Base-by-base conservation (phyloP, 2,329 filamentous ascomycete species). In the Salinomyces thailandicus region DNA sequence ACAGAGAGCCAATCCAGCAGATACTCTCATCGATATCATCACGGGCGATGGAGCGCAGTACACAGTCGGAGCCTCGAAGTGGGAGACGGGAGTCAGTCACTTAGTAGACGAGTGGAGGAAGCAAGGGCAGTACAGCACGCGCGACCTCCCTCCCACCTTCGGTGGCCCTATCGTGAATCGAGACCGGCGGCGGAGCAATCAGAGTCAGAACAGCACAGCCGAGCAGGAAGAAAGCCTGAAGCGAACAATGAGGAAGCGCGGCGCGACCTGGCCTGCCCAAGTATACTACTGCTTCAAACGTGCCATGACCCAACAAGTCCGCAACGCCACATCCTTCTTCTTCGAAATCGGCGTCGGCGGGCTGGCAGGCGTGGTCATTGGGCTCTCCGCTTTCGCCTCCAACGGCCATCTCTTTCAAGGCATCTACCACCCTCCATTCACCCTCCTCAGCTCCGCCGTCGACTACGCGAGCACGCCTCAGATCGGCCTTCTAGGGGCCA, bases 11-110 rank as follows among this genome's bases (percentile, higher is more conserved):
- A 78, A 78, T 44, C 66, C 64, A 5, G 73, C 69, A 6, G 75
- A 78, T 43, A 61, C 71, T 1, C 63, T 77, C 16, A 73, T 73
- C n/a, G 73, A 78, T 36, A 76, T 77, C 44, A 69, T 77, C 46
- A 72, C 71, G 0, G 73, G 73, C 3, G 71, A 75, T 43, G 72
- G 72, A 1, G 57, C 63, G 11, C 50, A 60, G 9, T 75, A 75
- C 54, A 71, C 44, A 6, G 29, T 43, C 4, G 41, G 43, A 8
- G 30, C 30, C 5, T 31, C 38, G 2, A 44, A 72, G 43, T 46
- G 41, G 3, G 50, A 48, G 0, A 67, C 66, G 4, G 65, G 72
- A 26, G 61, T 68, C 18, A 60, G 68, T n/a, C 48, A 59, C 6
- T 58, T 75, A 17, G 72, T 74, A 17, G 55, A 63, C 0, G 50